Evolutionary conservation across 2,329 filamentous ascomycete species (phyloP), one percentile per base, ranked within the genome.

Genomic region (Rhynchosporium graminicola): DNA sequence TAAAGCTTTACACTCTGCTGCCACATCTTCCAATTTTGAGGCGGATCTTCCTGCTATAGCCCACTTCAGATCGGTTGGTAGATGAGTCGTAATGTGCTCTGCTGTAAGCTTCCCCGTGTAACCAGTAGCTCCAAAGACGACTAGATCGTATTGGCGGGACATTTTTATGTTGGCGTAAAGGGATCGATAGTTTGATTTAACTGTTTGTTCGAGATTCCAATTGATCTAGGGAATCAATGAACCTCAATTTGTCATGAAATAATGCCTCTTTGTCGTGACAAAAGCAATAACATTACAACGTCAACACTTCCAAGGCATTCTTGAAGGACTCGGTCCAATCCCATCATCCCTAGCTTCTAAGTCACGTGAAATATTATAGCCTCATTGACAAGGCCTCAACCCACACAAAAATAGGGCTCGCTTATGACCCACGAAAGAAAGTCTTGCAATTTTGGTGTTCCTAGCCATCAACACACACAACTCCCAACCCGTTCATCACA

Each of bases 11-110:
- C 93, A 82, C 60, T 90, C 85, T 58, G 86, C 79, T 7, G 87
- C 85, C 10, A 97, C 76, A 46, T 78, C 77, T 68, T 89, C 83
- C 4, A 98, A 82, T 75, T 97, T 97, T 55, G 81, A 78, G 55
- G 82, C 79, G n/a, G 90, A 93, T 31, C 93, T 89, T 36, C 93
- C 93, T 51, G 92, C 91, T 60, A 97, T 80, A 13, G 91, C 93
- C 93, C 93, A 97, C 79, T 86, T 92, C 65, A 96, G 76, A 73
- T 91, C 84, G 20, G 89, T 91, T 0, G 92, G 89, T 0, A 92
- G 80, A 67, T 84, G 78, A 13, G 81, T 82, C 58, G 86, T 82
- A 71, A 97, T 88, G 75, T 95, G 86, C 74, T 96, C 87, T 33
- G 88, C 87, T 2, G 87, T 87, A 68, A 90, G 81, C 67, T 85